These are phyloP conservation scores for Sporothrix pallida DNA, from an alignment of 2,329 filamentous ascomycete genomes.

Conservation along the genomic window DNA sequence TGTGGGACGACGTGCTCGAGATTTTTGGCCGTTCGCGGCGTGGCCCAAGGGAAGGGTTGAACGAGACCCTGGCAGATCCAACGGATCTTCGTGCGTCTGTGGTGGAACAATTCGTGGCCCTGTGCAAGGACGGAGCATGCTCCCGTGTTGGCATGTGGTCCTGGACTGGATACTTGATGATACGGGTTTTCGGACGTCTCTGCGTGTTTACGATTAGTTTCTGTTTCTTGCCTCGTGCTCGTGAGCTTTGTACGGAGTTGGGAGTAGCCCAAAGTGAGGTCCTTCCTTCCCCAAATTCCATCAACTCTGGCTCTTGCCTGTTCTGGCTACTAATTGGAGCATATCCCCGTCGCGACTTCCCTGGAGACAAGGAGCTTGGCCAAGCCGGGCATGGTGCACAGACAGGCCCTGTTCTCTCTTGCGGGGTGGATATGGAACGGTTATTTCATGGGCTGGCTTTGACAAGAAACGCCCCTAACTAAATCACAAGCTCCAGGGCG, in stretches of 20 bases:
- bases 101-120: conserved; percentile 31
- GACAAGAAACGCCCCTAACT: background rate
- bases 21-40: background rate
- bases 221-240: background rate
- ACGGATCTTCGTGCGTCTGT: conserved; percentile 26
- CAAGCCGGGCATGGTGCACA: conserved; percentile 7
- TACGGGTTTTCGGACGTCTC: background rate
- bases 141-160: conserved; percentile 23
- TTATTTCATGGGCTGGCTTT: conserved; percentile 16
- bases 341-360: conserved; percentile 16
- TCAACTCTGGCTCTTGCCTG: conserved; percentile 7
- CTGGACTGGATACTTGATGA: background rate
- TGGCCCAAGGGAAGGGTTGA: conserved; percentile 13
- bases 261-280: background rate
- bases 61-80: conserved; percentile 28
- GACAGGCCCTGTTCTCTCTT: conserved; percentile 3
- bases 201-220: background rate
- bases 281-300: conserved; percentile 4
- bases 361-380: conserved; percentile 22
- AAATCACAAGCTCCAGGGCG: background rate
- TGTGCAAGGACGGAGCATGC: background rate
- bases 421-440: conserved; percentile 8
- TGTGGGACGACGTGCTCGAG: background rate
- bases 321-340: conserved; percentile 24
- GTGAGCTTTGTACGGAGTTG: too few species aligned